These are phyloP conservation scores for Glebionis coronaria DNA, from an alignment of 129 eudicot genomes.

Conservation along the genomic window DNA sequence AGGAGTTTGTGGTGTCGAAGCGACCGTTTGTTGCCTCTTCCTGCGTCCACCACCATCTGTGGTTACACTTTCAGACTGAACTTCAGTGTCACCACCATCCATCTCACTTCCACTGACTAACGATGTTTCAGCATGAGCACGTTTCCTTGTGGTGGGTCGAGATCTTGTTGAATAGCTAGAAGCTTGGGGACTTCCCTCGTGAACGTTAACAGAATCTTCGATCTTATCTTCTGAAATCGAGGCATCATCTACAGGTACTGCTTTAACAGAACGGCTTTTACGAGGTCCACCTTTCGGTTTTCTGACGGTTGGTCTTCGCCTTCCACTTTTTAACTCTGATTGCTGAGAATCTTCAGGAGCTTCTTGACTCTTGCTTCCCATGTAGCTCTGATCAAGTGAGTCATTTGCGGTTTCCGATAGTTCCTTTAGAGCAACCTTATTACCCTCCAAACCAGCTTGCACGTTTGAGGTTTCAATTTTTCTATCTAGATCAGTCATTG, in stretches of 20 bases:
- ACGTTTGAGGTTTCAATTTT: conserved; percentile 29
- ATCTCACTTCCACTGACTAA: conserved; percentile 46
- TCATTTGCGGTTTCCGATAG: conserved; percentile 21
- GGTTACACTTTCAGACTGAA: conserved; percentile 64
- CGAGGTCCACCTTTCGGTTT: conserved; percentile 42
- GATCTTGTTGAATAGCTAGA: conserved; percentile 40
- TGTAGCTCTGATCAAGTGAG: conserved; percentile 32
- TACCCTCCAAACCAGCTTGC: conserved; percentile 23
- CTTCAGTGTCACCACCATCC: conserved; percentile 60
- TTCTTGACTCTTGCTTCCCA: conserved; percentile 34
- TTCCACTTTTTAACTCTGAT: conserved; percentile 46
- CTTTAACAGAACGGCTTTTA: conserved; percentile 50
- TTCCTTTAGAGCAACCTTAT: conserved; percentile 24
- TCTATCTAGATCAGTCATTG: conserved; percentile 18
- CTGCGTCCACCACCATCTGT: conserved; percentile 54
- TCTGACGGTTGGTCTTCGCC: conserved; percentile 27
- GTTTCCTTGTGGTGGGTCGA: conserved; percentile 43
- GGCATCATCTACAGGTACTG: conserved; percentile 59
- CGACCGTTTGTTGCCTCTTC: conserved; percentile 68
- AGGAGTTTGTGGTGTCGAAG: conserved; percentile 42
- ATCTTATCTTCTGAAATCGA: conserved; percentile 18
- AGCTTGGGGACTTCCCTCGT: conserved; percentile 37
- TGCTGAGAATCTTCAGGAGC: conserved; percentile 50
- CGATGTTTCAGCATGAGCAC: conserved; percentile 49
- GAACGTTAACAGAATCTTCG: conserved; percentile 14